These are phyloP conservation scores for Alternaria angustiovoidea DNA, from an alignment of 2,329 filamentous ascomycete genomes.

Conservation along the genomic window DNA sequence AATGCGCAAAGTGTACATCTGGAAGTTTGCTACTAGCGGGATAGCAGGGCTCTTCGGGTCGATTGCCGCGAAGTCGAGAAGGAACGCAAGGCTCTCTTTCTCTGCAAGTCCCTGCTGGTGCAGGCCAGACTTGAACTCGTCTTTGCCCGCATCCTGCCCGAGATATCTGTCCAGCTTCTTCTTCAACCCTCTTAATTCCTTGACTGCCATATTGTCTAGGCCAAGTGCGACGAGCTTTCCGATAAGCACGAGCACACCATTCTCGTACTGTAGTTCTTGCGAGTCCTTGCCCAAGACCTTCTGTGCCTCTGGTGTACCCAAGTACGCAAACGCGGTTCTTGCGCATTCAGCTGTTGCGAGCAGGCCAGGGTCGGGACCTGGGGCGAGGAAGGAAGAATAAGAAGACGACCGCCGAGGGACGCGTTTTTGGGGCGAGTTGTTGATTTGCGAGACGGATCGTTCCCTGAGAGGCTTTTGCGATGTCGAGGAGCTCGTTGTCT, in stretches of 20 bases:
- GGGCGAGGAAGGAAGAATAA: constrained; percentile 34
- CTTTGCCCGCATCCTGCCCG: constrained; percentile 15
- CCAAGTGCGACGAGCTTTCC: constrained; percentile 71
- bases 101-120: constrained; percentile 34
- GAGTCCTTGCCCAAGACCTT: constrained; percentile 62
- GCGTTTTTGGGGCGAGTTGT: constrained; percentile 60
- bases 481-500: constrained; percentile 36
- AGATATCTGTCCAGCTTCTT: constrained; percentile 62
- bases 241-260: constrained; percentile 74
- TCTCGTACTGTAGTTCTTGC: constrained; percentile 74
- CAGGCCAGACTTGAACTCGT: constrained; percentile 28
- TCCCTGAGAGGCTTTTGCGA: constrained; percentile 69
- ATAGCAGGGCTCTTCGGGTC: constrained; percentile 45
- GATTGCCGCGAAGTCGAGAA: constrained; percentile 68
- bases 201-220: constrained; percentile 72
- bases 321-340: constrained; percentile 70
- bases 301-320: constrained; percentile 65
- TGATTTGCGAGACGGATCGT: constrained; percentile 67
- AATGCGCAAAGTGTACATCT: constrained; percentile 71
- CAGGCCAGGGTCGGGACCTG: constrained; percentile 46
- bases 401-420: constrained; percentile 51
- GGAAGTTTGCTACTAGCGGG: constrained; percentile 69
- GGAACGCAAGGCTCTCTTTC: constrained; percentile 62
- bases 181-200: constrained; percentile 73
- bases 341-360: constrained; percentile 73